Conservation (phyloP, 768 basidiomycete genomes). For the Hemileccinum impolitum region DNA sequence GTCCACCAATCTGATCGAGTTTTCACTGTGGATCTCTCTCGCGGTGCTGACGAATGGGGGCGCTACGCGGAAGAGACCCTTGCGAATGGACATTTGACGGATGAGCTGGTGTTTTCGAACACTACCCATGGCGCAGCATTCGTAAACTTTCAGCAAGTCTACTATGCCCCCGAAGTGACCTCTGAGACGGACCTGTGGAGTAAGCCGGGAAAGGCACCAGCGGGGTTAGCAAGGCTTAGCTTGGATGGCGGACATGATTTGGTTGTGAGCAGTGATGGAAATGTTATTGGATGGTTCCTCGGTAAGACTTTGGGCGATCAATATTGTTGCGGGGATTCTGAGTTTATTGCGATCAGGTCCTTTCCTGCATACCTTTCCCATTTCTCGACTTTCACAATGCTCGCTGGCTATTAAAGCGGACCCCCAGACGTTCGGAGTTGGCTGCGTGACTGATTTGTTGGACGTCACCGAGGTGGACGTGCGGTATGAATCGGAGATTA, state of each 20-base stretch:
- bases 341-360: constrained; percentile 13
- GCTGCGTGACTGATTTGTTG: constrained; percentile 56
- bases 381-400: constrained; percentile 51
- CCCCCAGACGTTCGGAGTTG: constrained; percentile 53
- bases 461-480: constrained; percentile 57
- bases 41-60: constrained; percentile 43
- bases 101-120: constrained; percentile 50
- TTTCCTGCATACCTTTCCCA: constrained; percentile 50
- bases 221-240: constrained; percentile 58
- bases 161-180: constrained; percentile 47
- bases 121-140: constrained; percentile 50
- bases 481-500: constrained; percentile 58
- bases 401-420: constrained; percentile 47
- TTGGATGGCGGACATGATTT: constrained; percentile 74
- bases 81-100: constrained; percentile 54
- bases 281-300: constrained; percentile 68
- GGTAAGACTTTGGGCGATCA: constrained; percentile 39
- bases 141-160: constrained; percentile 68
- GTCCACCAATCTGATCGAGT: constrained; percentile 54
- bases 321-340: not conserved
- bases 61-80: constrained; percentile 47
- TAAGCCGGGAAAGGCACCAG: constrained; percentile 64
- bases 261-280: constrained; percentile 61
- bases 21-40: constrained; percentile 49
- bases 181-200: constrained; percentile 56